Conservation (phyloP, 2,329 filamentous ascomycete genomes). For the Sarocladium kiliense region DNA sequence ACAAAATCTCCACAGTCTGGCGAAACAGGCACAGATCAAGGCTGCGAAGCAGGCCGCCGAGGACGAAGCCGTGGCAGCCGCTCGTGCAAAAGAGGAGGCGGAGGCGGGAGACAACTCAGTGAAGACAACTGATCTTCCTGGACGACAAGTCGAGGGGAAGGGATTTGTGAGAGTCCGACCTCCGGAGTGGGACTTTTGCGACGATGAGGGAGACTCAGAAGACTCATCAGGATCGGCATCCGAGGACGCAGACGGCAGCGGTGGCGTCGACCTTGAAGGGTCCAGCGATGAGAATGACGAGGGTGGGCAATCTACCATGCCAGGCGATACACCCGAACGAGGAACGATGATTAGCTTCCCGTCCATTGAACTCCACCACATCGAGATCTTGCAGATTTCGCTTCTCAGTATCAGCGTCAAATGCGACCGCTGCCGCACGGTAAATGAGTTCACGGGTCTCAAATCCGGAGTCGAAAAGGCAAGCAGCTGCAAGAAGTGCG, state of each 20-base stretch:
- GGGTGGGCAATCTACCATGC: slow-evolving; percentile 9
- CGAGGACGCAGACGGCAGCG: slow-evolving; percentile 35
- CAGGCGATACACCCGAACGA: slow-evolving; percentile 42
- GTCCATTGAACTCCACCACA: slow-evolving; percentile 67
- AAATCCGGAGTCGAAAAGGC: slow-evolving; percentile 49
- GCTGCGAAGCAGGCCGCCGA: slow-evolving; percentile 11
- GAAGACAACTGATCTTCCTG: slow-evolving; percentile 10
- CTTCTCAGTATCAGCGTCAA: slow-evolving; percentile 67
- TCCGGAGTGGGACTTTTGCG: slow-evolving; percentile 61
- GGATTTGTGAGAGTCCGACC: slow-evolving; percentile 67
- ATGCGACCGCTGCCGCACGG: slow-evolving; percentile 73
- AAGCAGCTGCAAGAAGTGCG: slow-evolving; percentile 55
- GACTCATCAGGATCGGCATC: slow-evolving; percentile 35
- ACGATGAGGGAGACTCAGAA: slow-evolving; percentile 41
- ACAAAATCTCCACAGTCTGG: slow-evolving; percentile 64
- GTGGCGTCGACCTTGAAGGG: slow-evolving; percentile 33
- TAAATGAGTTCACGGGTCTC: slow-evolving; percentile 63
- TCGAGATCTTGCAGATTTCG: slow-evolving; percentile 68
- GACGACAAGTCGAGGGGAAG: slow-evolving; percentile 37
- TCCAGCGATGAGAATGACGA: slow-evolving; percentile 1
- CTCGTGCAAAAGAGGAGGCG: neutral
- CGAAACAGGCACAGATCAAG: slow-evolving; percentile 42
- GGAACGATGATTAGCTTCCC: slow-evolving; percentile 79
- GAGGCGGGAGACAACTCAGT: slow-evolving; percentile 8
- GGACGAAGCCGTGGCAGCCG: neutral